Percentiles rank a stretch among this genome's conserved stretches.
Conservation (phyloP, 768 basidiomycete species). For the Pholiota molesta region DNA sequence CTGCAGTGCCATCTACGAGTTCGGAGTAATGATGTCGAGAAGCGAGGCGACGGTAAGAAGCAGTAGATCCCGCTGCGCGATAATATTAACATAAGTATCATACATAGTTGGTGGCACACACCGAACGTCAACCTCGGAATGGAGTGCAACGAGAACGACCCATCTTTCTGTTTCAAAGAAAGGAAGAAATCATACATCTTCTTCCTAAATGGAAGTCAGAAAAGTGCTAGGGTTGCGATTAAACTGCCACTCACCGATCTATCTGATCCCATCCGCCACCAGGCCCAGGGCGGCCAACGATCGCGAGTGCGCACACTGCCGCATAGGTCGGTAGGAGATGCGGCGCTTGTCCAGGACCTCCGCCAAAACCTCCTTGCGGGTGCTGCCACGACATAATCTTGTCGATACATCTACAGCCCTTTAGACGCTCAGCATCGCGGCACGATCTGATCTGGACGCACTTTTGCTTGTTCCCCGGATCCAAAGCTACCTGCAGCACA, state of each 20-base stretch:
- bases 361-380: slow-evolving; percentile 87
- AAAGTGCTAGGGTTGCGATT: background rate
- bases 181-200: slow-evolving; percentile 89
- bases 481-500: slow-evolving; percentile 74
- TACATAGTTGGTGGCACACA: slow-evolving; percentile 32
- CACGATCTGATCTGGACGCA: slow-evolving; percentile 32
- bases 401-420: slow-evolving; percentile 62
- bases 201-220: slow-evolving; percentile 41
- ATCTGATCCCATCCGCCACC: slow-evolving; percentile 88
- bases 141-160: slow-evolving; percentile 88
- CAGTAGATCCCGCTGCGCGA: slow-evolving; percentile 86
- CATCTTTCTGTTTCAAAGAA: slow-evolving; percentile 90
- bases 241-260: slow-evolving; percentile 56
- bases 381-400: slow-evolving; percentile 85
- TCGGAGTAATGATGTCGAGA: slow-evolving; percentile 86
- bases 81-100: background rate
- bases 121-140: slow-evolving; percentile 95
- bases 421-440: background rate
- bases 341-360: slow-evolving; percentile 86
- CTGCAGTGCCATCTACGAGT: slow-evolving; percentile 73
- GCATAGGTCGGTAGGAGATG: slow-evolving; percentile 94
- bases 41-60: slow-evolving; percentile 82
- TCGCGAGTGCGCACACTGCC: slow-evolving; percentile 79
- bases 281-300: slow-evolving; percentile 73
- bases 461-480: slow-evolving; percentile 78